Percentiles rank a stretch among this genome's conserved stretches.
Evolutionary conservation across 352 stramenopile species (phyloP).

Genomic region (Phytophthora colocasiae): DNA sequence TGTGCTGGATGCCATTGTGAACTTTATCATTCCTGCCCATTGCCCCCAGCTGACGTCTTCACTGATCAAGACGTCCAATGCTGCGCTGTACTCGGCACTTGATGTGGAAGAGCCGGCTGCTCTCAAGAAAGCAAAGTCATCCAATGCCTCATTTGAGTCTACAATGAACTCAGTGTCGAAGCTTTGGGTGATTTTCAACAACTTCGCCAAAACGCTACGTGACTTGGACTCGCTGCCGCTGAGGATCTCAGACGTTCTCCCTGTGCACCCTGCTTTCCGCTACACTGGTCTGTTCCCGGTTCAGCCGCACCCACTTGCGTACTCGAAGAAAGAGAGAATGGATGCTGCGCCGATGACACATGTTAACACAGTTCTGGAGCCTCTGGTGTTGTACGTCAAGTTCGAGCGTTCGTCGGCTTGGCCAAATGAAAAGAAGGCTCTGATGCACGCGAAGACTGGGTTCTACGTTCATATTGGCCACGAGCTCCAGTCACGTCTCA

Average conservation of each 20-base stretch:
- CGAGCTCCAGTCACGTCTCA: conserved; percentile 68
- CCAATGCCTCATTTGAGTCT: conserved; percentile 65
- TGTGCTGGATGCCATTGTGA: conserved; percentile 79
- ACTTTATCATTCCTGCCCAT: conserved; percentile 74
- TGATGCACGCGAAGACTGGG: conserved; percentile 86
- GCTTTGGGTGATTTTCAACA: conserved; percentile 85
- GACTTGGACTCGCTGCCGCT: conserved; percentile 85
- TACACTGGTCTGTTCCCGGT: conserved; percentile 89
- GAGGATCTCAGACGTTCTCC: conserved; percentile 83
- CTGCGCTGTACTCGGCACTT: conserved; percentile 71
- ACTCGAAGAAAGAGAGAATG: conserved; percentile 75
- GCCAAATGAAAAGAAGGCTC: conserved; percentile 81
- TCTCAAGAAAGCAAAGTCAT: conserved; percentile 45
- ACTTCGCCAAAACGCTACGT: conserved; percentile 79
- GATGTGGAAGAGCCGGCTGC: conserved; percentile 59
- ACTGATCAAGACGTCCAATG: conserved; percentile 81
- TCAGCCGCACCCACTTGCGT: conserved; percentile 86
- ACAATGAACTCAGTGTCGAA: conserved; percentile 82
- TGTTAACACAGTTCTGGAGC: conserved; percentile 81
- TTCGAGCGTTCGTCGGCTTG: conserved; percentile 90
- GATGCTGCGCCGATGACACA: conserved; percentile 57
- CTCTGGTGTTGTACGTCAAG: conserved; percentile 73
- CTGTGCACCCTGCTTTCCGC: conserved; percentile 83
- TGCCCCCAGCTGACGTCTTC: conserved; percentile 57
- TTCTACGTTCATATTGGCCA: conserved; percentile 92